Conservation (phyloP, 345 rosid species). For the Euphorbia peplus region DNA sequence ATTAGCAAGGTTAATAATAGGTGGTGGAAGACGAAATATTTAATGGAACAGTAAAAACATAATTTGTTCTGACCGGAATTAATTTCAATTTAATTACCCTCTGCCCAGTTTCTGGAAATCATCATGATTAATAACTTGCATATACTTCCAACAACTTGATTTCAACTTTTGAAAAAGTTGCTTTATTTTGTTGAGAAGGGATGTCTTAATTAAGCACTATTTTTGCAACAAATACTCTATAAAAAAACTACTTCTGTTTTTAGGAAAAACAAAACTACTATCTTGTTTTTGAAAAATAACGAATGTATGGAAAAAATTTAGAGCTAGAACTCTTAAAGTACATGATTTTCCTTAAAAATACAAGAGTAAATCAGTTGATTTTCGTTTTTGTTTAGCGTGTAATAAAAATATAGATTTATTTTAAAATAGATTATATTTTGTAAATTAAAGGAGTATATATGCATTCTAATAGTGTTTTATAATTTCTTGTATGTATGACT, state of each 20-base stretch:
- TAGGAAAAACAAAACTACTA: neutral
- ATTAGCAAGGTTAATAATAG: slow-evolving; percentile 2
- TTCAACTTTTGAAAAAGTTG: slow-evolving; percentile 17
- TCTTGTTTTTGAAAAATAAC: too few species aligned
- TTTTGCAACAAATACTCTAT: neutral
- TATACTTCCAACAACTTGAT: slow-evolving; percentile 29
- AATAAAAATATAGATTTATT: too few species aligned
- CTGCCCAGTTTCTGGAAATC: slow-evolving; percentile 12
- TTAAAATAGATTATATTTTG: too few species aligned
- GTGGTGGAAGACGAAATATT: slow-evolving; percentile 26
- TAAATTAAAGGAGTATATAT: too few species aligned
- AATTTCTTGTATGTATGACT: too few species aligned
- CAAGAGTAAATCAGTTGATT: too few species aligned
- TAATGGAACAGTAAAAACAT: slow-evolving; percentile 28
- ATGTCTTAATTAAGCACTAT: slow-evolving; percentile 4
- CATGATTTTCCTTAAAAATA: too few species aligned
- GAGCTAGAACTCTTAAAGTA: too few species aligned
- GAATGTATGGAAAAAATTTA: too few species aligned
- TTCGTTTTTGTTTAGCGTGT: too few species aligned
- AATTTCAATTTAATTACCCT: neutral
- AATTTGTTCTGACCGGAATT: too few species aligned
- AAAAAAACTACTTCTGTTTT: neutral
- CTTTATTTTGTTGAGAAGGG: neutral
- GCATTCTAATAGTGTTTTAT: too few species aligned
- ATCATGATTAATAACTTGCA: slow-evolving; percentile 21